Percentiles rank a stretch among this genome's conserved stretches.
These are phyloP conservation scores for Pittosporum tobira DNA, from an alignment of 129 eudicot species.

Conservation along the genomic window DNA sequence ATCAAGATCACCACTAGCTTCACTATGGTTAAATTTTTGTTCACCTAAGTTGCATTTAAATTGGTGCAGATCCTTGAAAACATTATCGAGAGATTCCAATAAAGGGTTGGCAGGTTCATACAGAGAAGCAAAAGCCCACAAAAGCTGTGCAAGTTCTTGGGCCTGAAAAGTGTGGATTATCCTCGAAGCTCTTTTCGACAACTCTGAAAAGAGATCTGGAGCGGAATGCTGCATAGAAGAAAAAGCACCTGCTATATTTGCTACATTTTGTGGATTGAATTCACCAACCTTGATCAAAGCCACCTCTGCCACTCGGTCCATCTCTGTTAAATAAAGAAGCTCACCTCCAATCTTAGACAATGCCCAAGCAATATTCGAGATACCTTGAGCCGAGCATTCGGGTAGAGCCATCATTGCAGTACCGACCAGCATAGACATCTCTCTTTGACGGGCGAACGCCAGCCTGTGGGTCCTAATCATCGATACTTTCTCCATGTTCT, in stretches of 20 bases:
- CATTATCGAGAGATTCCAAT: constrained; percentile 54
- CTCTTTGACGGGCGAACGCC: constrained; percentile 72
- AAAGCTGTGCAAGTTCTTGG: constrained; percentile 83
- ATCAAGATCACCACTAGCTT: constrained; percentile 5
- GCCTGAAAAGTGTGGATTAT: constrained; percentile 57
- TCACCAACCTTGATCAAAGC: constrained; percentile 59
- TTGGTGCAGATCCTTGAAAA: constrained; percentile 37
- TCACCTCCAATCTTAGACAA: constrained; percentile 93
- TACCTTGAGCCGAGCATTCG: constrained; percentile 86
- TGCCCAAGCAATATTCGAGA: constrained; percentile 96
- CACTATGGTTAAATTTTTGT: constrained; percentile 12
- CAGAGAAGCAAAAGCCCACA: constrained; percentile 93
- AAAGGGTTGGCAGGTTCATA: constrained; percentile 58
- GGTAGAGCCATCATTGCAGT: constrained; percentile 87
- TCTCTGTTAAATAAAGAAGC: constrained; percentile 79
- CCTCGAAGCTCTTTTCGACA: constrained; percentile 50
- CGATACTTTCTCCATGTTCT: constrained; percentile 92
- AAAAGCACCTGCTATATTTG: constrained; percentile 86
- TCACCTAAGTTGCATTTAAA: constrained; percentile 24
- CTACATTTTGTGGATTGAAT: constrained; percentile 84
- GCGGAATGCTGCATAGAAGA: constrained; percentile 93
- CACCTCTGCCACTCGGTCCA: constrained; percentile 95
- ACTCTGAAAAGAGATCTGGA: constrained; percentile 57
- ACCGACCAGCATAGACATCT: constrained; percentile 93
- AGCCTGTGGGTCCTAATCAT: constrained; percentile 61